A percentile compares a stretch with the other conserved stretches of the same genome.
Evolutionary conservation across 106 monocot species (phyloP).

Genomic region (Platanthera zijinensis): DNA sequence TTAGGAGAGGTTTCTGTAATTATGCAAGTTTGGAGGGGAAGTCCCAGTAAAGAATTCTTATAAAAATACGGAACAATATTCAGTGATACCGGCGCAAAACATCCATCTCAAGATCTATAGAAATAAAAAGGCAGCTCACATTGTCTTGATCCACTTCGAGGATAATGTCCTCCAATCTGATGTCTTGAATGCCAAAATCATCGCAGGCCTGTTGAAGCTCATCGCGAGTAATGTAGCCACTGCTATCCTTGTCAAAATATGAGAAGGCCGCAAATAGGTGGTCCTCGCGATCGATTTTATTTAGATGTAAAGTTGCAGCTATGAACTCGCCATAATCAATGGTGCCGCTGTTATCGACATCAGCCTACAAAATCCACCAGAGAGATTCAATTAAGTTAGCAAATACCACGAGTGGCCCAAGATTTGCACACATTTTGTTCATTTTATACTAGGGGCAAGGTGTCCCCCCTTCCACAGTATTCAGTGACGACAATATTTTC

Average conservation of each 20-base stretch:
- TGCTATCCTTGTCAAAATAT: slow-evolving; percentile 52
- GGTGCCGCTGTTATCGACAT: slow-evolving; percentile 49
- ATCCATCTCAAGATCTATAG: neutral
- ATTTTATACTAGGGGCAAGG: neutral
- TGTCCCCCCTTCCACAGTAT: too few species aligned
- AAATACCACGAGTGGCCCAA: neutral
- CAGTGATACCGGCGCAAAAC: too few species aligned
- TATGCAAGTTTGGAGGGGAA: too few species aligned
- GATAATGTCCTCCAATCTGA: slow-evolving; percentile 44
- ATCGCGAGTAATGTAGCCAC: slow-evolving; percentile 49
- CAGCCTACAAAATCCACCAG: slow-evolving; percentile 25
- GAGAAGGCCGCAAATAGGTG: slow-evolving; percentile 48
- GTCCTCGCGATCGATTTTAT: slow-evolving; percentile 15
- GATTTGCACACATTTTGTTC: neutral
- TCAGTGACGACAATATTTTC: too few species aligned
- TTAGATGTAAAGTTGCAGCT: slow-evolving; percentile 48
- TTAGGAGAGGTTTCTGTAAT: too few species aligned
- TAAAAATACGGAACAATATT: too few species aligned
- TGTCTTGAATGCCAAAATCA: slow-evolving; percentile 41
- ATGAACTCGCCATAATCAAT: slow-evolving; percentile 55
- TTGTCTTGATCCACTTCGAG: slow-evolving; percentile 53
- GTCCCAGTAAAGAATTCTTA: too few species aligned
- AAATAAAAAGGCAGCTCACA: slow-evolving; percentile 16
- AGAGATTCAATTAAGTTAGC: neutral
- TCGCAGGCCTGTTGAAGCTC: slow-evolving; percentile 52